Base-by-base conservation (phyloP, 2,329 filamentous ascomycete species). In the Calonectria hawksworthii region DNA sequence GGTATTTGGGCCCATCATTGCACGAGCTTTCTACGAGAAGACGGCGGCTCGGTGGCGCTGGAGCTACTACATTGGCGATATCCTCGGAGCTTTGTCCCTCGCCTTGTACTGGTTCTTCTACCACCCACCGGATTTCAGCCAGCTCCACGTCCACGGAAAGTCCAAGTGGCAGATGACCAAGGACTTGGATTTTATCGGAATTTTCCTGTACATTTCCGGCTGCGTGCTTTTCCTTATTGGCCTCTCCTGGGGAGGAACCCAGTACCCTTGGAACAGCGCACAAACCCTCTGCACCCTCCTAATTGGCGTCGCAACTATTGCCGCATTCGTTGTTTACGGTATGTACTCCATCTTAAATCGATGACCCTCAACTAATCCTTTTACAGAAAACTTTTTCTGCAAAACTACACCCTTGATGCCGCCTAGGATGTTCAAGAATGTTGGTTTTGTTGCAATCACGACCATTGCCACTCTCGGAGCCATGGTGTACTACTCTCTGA, bases 1-100 rank as follows among this genome's bases (percentile, higher is more conserved):
- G 68, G 83, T 85, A 26, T 86, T 87, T 67, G 88, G 87, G 0
- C 87, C 87, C 18, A 81, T 88, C 50, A 87, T 90, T 64, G 88
- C 88, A 1, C 82, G 85, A n/a, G 78, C 82, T 1, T 84, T 89
- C 50, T 85, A 87, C 70, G 74, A 83, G 28, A 83, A 87, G 50
- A 89, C 88, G 0, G 78, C 77, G 2, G 79, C 84, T 3, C 80
- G 82, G 21, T 90, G 89, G 88, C 83, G 89, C 38, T 89, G 88
- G 87, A 85, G 82, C 67, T 90, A 87, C 78, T 89, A 87, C 75
- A 76, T 90, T 6, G 86, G 85, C 72, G 86, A 87, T 76, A 87
- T 88, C 61, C 83, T 87, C 67, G 84, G 83, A 26, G 83, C 82
- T 11, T 67, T 87, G 14, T 82, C 86, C 10, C 76, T 87, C 2